Percentiles rank a stretch among this genome's conserved stretches.
These are phyloP conservation scores for Pseudotsuga menziesii DNA, from an alignment of 75 land plant species.

Conservation along the genomic window DNA sequence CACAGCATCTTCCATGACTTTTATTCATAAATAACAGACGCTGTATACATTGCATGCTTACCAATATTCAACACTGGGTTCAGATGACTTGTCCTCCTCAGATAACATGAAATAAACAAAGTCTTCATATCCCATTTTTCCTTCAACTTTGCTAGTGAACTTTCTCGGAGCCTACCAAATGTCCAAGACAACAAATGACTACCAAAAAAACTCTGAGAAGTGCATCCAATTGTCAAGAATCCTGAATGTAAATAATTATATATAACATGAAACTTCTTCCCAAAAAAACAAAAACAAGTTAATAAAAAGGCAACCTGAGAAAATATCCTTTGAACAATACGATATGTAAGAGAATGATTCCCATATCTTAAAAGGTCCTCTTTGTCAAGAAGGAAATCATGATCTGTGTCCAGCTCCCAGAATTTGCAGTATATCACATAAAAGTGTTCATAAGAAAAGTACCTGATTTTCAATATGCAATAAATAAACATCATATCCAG, in stretches of 20 bases:
- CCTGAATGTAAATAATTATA: neutral
- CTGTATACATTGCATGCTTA: constrained; percentile 12
- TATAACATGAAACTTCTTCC: neutral
- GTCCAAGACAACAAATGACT: neutral
- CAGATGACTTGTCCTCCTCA: constrained; percentile 97
- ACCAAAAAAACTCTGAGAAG: constrained; percentile 8
- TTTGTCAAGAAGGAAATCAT: constrained; percentile 33
- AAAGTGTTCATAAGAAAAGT: constrained; percentile 92
- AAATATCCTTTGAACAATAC: constrained; percentile 92
- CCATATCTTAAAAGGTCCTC: constrained; percentile 80
- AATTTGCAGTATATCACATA: constrained; percentile 99
- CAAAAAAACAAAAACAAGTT: neutral
- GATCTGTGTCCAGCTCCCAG: constrained; percentile 95
- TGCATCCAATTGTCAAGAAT: neutral
- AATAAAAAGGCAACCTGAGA: constrained; percentile 63
- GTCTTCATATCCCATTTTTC: constrained; percentile 89
- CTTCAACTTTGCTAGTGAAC: constrained; percentile 50
- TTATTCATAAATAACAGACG: no score
- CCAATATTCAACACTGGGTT: constrained; percentile 95
- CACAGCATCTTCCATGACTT: no score
- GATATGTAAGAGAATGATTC: constrained; percentile 84
- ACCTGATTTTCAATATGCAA: neutral
- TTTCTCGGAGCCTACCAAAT: constrained; percentile 68
- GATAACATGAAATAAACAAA: constrained; percentile 20
- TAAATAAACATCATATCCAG: no score